A percentile compares a stretch with the other conserved stretches of the same genome.
Conservation (phyloP, 352 stramenopile genomes). For the Peronosclerospora sorghi region DNA sequence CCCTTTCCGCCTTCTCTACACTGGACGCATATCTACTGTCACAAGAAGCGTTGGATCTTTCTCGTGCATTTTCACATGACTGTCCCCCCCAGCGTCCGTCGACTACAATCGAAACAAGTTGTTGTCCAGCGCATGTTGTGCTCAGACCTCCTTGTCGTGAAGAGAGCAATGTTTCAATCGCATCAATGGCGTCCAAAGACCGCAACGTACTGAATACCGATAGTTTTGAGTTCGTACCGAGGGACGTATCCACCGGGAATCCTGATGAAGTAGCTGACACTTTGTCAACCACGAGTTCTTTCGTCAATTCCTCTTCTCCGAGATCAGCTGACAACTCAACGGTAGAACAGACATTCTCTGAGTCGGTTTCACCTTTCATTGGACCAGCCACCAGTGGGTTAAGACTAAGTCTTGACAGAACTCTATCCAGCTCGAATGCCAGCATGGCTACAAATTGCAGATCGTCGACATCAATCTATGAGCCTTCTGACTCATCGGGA, state of each 20-base stretch:
- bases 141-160: slow-evolving; percentile 21
- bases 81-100: slow-evolving; percentile 19
- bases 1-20: slow-evolving; percentile 32
- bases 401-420: not conserved
- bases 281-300: not conserved
- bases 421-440: slow-evolving; percentile 3
- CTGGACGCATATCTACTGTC: slow-evolving; percentile 34
- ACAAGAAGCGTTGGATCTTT: slow-evolving; percentile 22
- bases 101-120: slow-evolving; percentile 22
- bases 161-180: not conserved
- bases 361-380: slow-evolving; percentile 8
- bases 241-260: not conserved
- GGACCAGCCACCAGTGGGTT: slow-evolving; percentile 1
- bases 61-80: slow-evolving; percentile 18
- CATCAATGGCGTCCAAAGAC: slow-evolving; percentile 3
- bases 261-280: slow-evolving; percentile 1
- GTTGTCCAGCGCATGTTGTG: slow-evolving; percentile 24
- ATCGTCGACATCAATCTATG: not conserved
- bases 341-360: slow-evolving; percentile 5
- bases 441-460: not conserved
- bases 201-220: slow-evolving; percentile 1
- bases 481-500: not conserved
- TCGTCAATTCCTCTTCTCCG: too few relatives aligned
- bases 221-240: slow-evolving; percentile 1
- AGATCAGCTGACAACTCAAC: not conserved